Evolutionary conservation across 1,139 yeast species (phyloP).

Genomic region (Pichia sp.): DNA sequence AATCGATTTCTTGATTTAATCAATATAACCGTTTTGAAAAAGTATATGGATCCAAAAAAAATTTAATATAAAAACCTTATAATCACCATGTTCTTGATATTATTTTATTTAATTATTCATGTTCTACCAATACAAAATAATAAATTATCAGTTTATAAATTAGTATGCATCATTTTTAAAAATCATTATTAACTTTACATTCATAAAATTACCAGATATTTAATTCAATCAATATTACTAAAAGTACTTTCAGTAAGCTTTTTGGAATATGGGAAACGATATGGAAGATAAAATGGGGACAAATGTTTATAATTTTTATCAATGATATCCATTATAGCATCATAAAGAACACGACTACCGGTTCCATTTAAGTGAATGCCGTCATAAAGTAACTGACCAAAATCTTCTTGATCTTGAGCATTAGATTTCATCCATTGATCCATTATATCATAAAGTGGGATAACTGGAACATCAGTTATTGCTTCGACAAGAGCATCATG

Average conservation of each 20-base stretch:
- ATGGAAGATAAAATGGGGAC: constrained; percentile 5
- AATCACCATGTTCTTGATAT: no score
- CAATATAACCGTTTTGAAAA: no score
- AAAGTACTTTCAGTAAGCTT: constrained; percentile 3
- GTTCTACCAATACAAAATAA: no score
- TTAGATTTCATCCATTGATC: constrained; percentile 7
- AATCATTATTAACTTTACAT: neutral
- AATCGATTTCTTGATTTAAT: no score
- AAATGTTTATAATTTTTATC: constrained; percentile 40
- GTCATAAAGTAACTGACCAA: constrained; percentile 26
- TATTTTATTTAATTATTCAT: no score
- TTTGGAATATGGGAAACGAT: constrained; percentile 11
- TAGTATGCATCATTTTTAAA: neutral
- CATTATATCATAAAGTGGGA: constrained; percentile 41
- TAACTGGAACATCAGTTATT: constrained; percentile 44
- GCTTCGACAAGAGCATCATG: constrained; percentile 35
- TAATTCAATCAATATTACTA: neutral
- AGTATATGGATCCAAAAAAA: no score
- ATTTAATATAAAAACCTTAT: no score
- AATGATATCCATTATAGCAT: constrained; percentile 38
- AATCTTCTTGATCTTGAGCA: constrained; percentile 3
- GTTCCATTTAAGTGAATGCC: constrained; percentile 64
- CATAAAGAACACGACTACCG: constrained; percentile 50
- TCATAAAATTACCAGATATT: neutral
- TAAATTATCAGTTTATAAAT: no score